Evolutionary conservation across 495 filamentous ascomycete genomes (phyloP).

Genomic region (Jackrogersella minutella): DNA sequence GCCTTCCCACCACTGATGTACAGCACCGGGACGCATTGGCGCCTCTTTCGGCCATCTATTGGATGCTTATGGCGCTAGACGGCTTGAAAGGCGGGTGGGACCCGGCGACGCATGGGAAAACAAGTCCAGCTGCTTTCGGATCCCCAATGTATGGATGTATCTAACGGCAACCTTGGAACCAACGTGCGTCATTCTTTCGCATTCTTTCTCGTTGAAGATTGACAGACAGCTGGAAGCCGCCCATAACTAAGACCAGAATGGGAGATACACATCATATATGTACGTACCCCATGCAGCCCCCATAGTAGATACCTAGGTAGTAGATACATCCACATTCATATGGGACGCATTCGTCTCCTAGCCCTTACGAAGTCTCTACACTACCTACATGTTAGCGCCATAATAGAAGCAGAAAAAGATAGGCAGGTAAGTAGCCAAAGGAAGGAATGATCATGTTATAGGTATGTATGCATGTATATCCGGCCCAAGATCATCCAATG

Average conservation of each 20-base stretch:
- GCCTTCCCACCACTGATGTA: background rate
- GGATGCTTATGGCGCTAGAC: constrained; percentile 11
- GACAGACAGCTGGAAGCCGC: background rate
- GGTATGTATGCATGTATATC: background rate
- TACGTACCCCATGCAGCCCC: too few species aligned
- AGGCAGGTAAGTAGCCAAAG: background rate
- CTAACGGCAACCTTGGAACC: background rate
- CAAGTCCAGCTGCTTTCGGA: constrained; percentile 23
- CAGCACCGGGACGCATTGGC: constrained; percentile 21
- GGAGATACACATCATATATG: background rate
- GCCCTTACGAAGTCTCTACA: background rate
- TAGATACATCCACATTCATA: background rate
- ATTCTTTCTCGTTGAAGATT: constrained; percentile 19
- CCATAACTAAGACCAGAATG: background rate
- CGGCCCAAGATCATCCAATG: background rate
- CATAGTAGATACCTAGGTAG: background rate
- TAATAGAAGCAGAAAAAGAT: background rate
- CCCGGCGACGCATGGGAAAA: constrained; percentile 12
- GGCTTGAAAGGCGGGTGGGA: constrained; percentile 20
- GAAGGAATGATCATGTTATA: background rate
- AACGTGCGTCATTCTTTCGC: constrained; percentile 35
- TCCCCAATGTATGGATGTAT: background rate
- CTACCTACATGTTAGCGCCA: background rate
- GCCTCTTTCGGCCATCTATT: constrained; percentile 17
- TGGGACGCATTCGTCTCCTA: too few species aligned